phyloP scores from a whole-genome alignment of 2,329 filamentous ascomycete species.

The Bipolaris gigantea region DNA sequence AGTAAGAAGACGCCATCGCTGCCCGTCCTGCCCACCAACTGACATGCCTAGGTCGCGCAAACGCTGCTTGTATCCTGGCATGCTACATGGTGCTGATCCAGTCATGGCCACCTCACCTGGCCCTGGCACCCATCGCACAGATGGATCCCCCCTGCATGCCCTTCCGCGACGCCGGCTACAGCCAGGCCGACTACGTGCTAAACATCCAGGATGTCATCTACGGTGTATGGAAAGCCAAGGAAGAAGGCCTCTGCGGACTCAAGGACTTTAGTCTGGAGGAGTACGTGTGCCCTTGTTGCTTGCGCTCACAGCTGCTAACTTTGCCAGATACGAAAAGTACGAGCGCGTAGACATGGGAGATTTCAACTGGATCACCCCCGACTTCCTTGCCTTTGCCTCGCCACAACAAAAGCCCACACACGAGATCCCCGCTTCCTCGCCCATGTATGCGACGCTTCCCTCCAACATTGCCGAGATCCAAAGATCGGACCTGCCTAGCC shows the following conservation, averaged over 20 bases:
- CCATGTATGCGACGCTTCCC: slow-evolving; percentile 74
- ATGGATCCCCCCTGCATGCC: slow-evolving; percentile 98
- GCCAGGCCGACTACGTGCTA: slow-evolving; percentile 93
- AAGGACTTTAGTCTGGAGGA: slow-evolving; percentile 96
- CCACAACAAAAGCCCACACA: slow-evolving; percentile 80
- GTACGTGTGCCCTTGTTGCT: slow-evolving; percentile 47
- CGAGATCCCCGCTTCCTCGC: slow-evolving; percentile 71
- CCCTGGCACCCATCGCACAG: slow-evolving; percentile 92
- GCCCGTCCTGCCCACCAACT: slow-evolving; percentile 12
- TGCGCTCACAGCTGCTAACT: slow-evolving; percentile 19
- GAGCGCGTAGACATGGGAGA: slow-evolving; percentile 97
- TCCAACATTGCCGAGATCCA: slow-evolving; percentile 74
- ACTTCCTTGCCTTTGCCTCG: slow-evolving; percentile 95
- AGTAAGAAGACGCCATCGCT: slow-evolving; percentile 60
- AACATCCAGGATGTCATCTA: slow-evolving; percentile 98
- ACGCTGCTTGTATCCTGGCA: slow-evolving; percentile 90
- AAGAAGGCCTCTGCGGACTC: slow-evolving; percentile 86
- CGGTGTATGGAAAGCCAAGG: slow-evolving; percentile 98
- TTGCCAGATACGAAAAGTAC: slow-evolving; percentile 78
- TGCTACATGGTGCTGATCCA: slow-evolving; percentile 99
- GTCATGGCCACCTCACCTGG: slow-evolving; percentile 94
- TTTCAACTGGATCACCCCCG: slow-evolving; percentile 98
- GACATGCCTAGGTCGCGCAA: slow-evolving; percentile 69
- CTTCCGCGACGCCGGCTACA: slow-evolving; percentile 97
- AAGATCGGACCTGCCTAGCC: slow-evolving; percentile 70